phyloP scores from a whole-genome alignment of 495 filamentous ascomycete species.

The Tuber aestivum region DNA sequence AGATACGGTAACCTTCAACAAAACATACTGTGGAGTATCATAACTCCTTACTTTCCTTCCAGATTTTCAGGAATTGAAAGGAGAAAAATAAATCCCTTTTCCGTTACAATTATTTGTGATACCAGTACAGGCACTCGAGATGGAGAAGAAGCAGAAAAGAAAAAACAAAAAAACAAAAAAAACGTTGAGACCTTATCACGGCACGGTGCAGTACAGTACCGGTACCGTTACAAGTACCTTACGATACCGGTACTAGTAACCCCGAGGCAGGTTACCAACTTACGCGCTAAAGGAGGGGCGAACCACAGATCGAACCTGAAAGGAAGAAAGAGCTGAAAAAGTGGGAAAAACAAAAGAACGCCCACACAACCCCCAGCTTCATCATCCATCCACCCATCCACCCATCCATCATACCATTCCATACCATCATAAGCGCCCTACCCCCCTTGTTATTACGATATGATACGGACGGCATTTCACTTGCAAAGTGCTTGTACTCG shows the following conservation, averaged over 20 bases:
- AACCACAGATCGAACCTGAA: not conserved
- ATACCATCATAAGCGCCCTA: not conserved
- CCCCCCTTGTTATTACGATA: not conserved
- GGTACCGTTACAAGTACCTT: not conserved
- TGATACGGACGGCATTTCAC: not conserved
- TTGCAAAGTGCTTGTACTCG: too few relatives aligned
- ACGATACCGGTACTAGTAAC: not conserved
- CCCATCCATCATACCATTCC: not conserved
- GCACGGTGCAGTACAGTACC: not conserved
- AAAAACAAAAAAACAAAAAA: not conserved
- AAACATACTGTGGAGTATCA: not conserved
- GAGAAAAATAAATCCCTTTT: too few relatives aligned
- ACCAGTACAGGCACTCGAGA: too few relatives aligned
- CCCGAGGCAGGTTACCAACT: not conserved
- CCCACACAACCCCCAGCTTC: not conserved
- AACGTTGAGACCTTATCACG: not conserved
- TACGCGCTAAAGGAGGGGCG: not conserved
- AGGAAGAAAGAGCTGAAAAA: not conserved
- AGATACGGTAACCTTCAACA: not conserved
- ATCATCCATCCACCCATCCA: not conserved
- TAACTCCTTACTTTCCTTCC: not conserved
- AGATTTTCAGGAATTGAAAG: not conserved
- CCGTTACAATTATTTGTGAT: too few relatives aligned
- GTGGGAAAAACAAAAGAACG: not conserved
- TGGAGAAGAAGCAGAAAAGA: not conserved